Evolutionary conservation across 179 eudicot species (phyloP), one percentile per base, ranked within the genome.

Genomic region (Spinacia oleracea): DNA sequence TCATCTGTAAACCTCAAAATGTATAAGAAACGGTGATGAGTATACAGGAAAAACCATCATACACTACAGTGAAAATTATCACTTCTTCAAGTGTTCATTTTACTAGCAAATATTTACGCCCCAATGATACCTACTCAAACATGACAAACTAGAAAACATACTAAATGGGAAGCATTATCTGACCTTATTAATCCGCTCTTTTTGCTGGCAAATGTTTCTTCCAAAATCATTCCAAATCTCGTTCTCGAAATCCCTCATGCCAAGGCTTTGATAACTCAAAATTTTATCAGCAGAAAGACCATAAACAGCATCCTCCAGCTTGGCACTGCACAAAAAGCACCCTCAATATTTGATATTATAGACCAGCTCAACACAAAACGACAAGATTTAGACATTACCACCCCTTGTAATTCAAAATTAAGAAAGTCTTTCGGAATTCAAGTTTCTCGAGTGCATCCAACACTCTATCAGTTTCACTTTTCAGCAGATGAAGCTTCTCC

Each of bases 361-460:
- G 5, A 59, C 40, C 23, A 77, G 53, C 25, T 70, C 34, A 23
- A 64, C 48, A 20, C 40, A 74, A 10, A 18, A 68, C 66, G 12
- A 50, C 9, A 83, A 56, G 56, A 23, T 27, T 43, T 42, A 4
- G 40, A 65, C 77, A 76, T 82, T 82, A 94, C 97, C 91, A 80
- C 82, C 93, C 90, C 63, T 81, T 67, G 84, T 94, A 91, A 81
- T 82, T 89, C 48, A 90, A 77, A 43, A 94, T 69, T 43, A 94
- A 79, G 82, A 94, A 94, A 27, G 86, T 75, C 81, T 88, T 94
- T 77, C 90, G 81, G 70, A 87, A 94, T 74, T 91, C 94, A 38
- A 94, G 88, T 65, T 87, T 88, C 15, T 79, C 79, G 42, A 94
- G 83, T 56, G 81, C 90, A 60, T 75, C 71, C 63, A 77, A 56